Conservation (phyloP, 192 early-diverging fungal species). For the Geranomyces michiganensis region DNA sequence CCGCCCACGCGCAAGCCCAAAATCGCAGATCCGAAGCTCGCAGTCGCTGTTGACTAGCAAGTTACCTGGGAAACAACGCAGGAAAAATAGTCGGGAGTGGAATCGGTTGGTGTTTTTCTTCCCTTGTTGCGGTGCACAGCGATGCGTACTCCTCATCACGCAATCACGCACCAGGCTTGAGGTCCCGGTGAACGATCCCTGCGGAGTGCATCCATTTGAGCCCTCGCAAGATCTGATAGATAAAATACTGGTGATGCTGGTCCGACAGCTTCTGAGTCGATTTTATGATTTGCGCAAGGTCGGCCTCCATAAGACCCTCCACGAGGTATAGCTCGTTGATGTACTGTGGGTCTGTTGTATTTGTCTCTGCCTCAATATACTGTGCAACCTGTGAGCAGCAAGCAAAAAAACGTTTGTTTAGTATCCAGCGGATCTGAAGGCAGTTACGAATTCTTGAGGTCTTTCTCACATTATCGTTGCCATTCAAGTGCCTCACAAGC, state of each 20-base stretch:
- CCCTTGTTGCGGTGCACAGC: too few relatives aligned
- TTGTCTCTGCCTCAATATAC: conserved; percentile 89
- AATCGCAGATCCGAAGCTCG: conserved; percentile 62
- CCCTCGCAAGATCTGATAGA: conserved; percentile 95
- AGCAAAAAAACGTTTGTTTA: background rate
- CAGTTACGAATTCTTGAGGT: background rate
- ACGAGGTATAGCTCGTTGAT: conserved; percentile 97
- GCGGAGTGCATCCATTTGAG: conserved; percentile 99
- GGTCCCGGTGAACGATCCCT: conserved; percentile 95
- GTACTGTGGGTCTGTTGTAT: conserved; percentile 62
- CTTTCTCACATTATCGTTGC: conserved; percentile 69
- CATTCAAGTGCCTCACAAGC: conserved; percentile 71
- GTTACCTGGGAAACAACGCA: conserved; percentile 42
- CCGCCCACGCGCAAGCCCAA: conserved; percentile 56
- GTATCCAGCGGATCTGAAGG: background rate
- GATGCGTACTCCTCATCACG: too few relatives aligned
- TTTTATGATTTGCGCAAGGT: conserved; percentile 96
- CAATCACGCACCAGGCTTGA: conserved; percentile 74
- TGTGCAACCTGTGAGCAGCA: conserved; percentile 75
- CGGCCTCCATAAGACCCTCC: conserved; percentile 99
- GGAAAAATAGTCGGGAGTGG: background rate
- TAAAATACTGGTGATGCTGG: conserved; percentile 98
- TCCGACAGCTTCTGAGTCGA: conserved; percentile 90
- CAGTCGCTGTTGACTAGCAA: conserved; percentile 61
- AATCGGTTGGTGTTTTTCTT: background rate